Evolutionary conservation across 768 basidiomycete species (phyloP).

Genomic region (Tricholoma flavovirens): DNA sequence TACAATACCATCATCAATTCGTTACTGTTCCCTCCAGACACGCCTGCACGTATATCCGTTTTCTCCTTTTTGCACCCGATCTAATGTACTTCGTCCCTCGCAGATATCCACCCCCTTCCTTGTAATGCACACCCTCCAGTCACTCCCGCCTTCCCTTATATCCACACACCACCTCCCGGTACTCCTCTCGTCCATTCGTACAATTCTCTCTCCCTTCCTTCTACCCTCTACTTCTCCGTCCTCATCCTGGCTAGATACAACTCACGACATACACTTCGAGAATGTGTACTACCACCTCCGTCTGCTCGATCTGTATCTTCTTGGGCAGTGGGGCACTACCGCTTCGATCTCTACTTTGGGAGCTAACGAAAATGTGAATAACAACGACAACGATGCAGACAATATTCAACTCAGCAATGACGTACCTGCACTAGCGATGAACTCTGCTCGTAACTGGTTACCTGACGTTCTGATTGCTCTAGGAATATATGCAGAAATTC

Average conservation of each 20-base stretch:
- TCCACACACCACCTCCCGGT: slow-evolving; percentile 26
- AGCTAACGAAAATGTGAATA: slow-evolving; percentile 4
- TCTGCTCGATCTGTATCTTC: slow-evolving; percentile 57
- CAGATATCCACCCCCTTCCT: slow-evolving; percentile 55
- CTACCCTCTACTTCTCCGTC: slow-evolving; percentile 28
- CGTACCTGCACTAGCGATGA: slow-evolving; percentile 30
- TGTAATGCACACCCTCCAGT: slow-evolving; percentile 41
- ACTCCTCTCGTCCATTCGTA: slow-evolving; percentile 28
- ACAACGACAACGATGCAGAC: slow-evolving; percentile 3
- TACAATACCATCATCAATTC: slow-evolving; percentile 32
- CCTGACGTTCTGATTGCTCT: slow-evolving; percentile 44
- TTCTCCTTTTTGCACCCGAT: not conserved
- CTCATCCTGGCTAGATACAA: slow-evolving; percentile 24
- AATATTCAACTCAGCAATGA: slow-evolving; percentile 2
- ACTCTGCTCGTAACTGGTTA: slow-evolving; percentile 31
- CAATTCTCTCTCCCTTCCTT: slow-evolving; percentile 29
- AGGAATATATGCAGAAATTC: slow-evolving; percentile 43
- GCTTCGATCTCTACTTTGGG: slow-evolving; percentile 6
- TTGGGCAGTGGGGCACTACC: slow-evolving; percentile 46
- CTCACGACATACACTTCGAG: slow-evolving; percentile 26
- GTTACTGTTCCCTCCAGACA: slow-evolving; percentile 26
- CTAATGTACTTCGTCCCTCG: not conserved
- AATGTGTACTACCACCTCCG: slow-evolving; percentile 52
- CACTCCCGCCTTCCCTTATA: slow-evolving; percentile 41
- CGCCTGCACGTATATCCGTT: slow-evolving; percentile 24